A percentile compares a stretch with the other conserved stretches of the same genome.
phyloP scores from a whole-genome alignment of 257 asterid genomes.

The Ilex asprella region DNA sequence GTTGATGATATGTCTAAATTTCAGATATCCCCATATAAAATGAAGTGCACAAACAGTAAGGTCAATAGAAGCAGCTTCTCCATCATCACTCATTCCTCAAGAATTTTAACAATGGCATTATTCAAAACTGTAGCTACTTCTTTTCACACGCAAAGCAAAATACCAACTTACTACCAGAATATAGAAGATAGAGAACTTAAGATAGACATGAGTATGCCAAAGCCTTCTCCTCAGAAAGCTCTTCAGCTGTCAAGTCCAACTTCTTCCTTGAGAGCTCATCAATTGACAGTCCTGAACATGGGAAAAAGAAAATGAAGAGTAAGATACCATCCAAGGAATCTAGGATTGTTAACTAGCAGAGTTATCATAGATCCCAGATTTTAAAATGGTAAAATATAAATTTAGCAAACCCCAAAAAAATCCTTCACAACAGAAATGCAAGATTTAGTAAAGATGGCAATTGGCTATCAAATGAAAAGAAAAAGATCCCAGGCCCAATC shows the following conservation, averaged over 20 bases:
- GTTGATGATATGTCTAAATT: not conserved
- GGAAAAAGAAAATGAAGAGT: not conserved
- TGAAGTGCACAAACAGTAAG: not conserved
- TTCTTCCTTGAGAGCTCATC: conserved; percentile 78
- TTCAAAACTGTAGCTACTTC: conserved; percentile 29
- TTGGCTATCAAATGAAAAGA: too few relatives aligned
- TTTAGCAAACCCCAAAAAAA: too few relatives aligned
- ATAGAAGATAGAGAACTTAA: conserved; percentile 15
- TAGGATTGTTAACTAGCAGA: too few relatives aligned
- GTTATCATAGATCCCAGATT: not conserved
- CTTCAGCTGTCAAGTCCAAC: conserved; percentile 71
- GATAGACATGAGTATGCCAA: conserved; percentile 83
- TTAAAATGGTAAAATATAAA: too few relatives aligned
- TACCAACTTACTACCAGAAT: not conserved
- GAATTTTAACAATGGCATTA: conserved; percentile 26
- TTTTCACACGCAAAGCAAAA: conserved; percentile 12
- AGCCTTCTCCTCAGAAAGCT: conserved; percentile 83
- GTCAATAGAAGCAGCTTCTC: conserved; percentile 10
- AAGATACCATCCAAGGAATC: not conserved
- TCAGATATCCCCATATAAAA: not conserved
- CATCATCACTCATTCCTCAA: conserved; percentile 16
- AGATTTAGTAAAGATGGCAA: too few relatives aligned
- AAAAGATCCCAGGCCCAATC: not conserved
- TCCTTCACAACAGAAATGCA: too few relatives aligned
- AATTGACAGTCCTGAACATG: conserved; percentile 57